Evolutionary conservation across 2,329 filamentous ascomycete genomes (phyloP).

Genomic region (Trichophyton benhamiae): DNA sequence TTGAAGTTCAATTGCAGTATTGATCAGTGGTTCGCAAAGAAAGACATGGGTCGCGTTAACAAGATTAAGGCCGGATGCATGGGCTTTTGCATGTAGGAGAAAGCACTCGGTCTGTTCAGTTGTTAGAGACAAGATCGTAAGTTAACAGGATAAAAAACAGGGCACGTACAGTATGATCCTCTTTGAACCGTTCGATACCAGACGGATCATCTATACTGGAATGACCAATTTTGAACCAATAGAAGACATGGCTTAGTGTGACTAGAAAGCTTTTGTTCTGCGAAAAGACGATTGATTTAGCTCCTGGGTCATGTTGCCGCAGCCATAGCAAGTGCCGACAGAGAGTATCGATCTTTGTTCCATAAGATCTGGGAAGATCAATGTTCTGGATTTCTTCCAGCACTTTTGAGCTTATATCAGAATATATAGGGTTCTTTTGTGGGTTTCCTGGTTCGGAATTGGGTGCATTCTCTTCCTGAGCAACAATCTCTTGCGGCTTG

Average conservation of each 20-base stretch:
- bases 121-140: constrained; percentile 14
- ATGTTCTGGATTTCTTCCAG: constrained; percentile 72
- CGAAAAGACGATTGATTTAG: constrained; percentile 89
- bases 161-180: constrained; percentile 45
- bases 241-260: constrained; percentile 59
- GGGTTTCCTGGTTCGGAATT: constrained; percentile 20
- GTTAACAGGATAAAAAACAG: background rate
- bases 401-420: constrained; percentile 57
- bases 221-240: constrained; percentile 58
- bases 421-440: constrained; percentile 52
- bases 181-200: constrained; percentile 65
- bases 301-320: constrained; percentile 66
- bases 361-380: constrained; percentile 61
- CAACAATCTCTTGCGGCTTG: constrained; percentile 60
- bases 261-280: constrained; percentile 74
- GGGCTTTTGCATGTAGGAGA: constrained; percentile 75
- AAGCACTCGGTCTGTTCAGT: constrained; percentile 57
- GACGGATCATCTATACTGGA: constrained; percentile 55
- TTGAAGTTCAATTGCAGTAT: constrained; percentile 86
- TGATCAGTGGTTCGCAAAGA: constrained; percentile 83
- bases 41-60: constrained; percentile 91
- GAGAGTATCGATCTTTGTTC: constrained; percentile 79
- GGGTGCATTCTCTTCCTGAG: constrained; percentile 43
- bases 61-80: constrained; percentile 79
- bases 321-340: constrained; percentile 76